Percentiles rank a stretch among this genome's conserved stretches.
phyloP scores from a whole-genome alignment of 805 yeast species.

The Lipomyces sp. region DNA sequence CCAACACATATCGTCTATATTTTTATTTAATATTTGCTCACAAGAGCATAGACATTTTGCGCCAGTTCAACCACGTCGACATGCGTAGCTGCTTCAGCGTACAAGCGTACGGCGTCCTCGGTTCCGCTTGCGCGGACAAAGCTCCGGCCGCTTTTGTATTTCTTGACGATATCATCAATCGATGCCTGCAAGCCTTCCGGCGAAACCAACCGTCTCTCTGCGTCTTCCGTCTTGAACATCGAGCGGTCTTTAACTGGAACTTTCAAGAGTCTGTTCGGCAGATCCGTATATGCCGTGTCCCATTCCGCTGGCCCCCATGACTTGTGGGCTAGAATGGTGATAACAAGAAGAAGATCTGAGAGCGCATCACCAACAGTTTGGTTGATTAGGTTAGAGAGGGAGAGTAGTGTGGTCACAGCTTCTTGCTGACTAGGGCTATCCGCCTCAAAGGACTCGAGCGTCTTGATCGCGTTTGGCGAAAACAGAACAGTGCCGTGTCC shows the following conservation, averaged over 20 bases:
- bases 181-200: conserved; percentile 74
- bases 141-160: conserved; percentile 65
- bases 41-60: conserved; percentile 33
- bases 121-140: conserved; percentile 98
- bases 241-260: conserved; percentile 80
- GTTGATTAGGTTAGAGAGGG: conserved; percentile 72
- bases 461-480: conserved; percentile 49
- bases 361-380: conserved; percentile 99
- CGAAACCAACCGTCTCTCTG: conserved; percentile 74
- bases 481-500: conserved; percentile 98
- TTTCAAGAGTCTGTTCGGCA: conserved; percentile 82
- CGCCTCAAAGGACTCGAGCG: conserved; percentile 40
- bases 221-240: conserved; percentile 78
- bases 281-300: conserved; percentile 73
- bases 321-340: conserved; percentile 58
- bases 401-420: conserved; percentile 54
- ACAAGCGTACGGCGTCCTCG: conserved; percentile 94
- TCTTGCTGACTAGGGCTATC: conserved; percentile 45
- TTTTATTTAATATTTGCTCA: conserved; percentile 19
- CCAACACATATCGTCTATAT: too few relatives aligned
- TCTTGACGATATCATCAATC: conserved; percentile 62
- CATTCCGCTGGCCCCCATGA: conserved; percentile 63
- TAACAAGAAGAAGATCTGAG: conserved; percentile 79
- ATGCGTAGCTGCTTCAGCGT: conserved; percentile 74
- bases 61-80: conserved; percentile 49